A percentile compares a stretch with the other conserved stretches of the same genome.
phyloP scores from a whole-genome alignment of 768 basidiomycete species.

The Chalciporus chontae region DNA sequence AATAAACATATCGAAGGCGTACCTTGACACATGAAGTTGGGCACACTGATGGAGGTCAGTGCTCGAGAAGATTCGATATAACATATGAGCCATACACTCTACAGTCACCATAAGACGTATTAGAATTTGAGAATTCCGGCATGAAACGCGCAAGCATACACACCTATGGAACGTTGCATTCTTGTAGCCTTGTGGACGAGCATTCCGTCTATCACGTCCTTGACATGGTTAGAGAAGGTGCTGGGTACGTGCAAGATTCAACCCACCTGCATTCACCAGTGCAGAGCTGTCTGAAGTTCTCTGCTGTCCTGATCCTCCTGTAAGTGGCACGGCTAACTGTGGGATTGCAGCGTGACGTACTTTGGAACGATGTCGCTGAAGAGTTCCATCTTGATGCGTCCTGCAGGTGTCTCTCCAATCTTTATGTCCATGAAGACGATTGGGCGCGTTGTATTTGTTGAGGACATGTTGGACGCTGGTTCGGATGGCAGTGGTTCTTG shows the following conservation, averaged over 20 bases:
- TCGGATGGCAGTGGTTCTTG: background rate
- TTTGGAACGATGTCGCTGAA: slow-evolving; percentile 96
- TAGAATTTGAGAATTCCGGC: slow-evolving; percentile 3
- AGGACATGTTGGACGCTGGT: slow-evolving; percentile 34
- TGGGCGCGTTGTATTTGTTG: slow-evolving; percentile 52
- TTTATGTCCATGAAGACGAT: slow-evolving; percentile 97
- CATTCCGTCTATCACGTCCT: slow-evolving; percentile 41
- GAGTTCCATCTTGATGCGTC: slow-evolving; percentile 94
- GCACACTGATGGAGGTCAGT: slow-evolving; percentile 50
- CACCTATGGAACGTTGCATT: slow-evolving; percentile 89
- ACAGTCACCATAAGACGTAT: slow-evolving; percentile 8
- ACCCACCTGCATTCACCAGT: slow-evolving; percentile 91
- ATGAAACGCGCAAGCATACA: slow-evolving; percentile 19
- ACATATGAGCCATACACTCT: slow-evolving; percentile 61
- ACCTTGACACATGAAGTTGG: slow-evolving; percentile 97
- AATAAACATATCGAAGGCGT: background rate
- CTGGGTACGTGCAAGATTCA: background rate
- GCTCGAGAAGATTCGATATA: slow-evolving; percentile 1
- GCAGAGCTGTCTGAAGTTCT: slow-evolving; percentile 96
- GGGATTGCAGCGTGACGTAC: slow-evolving; percentile 40
- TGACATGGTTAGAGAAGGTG: slow-evolving; percentile 11
- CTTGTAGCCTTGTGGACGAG: slow-evolving; percentile 89
- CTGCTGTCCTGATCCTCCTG: slow-evolving; percentile 68
- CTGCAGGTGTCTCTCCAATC: slow-evolving; percentile 95
- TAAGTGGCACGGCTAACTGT: background rate